Base-by-base conservation (phyloP, 2,329 filamentous ascomycete genomes). In the Microthyrium microscopicum region DNA sequence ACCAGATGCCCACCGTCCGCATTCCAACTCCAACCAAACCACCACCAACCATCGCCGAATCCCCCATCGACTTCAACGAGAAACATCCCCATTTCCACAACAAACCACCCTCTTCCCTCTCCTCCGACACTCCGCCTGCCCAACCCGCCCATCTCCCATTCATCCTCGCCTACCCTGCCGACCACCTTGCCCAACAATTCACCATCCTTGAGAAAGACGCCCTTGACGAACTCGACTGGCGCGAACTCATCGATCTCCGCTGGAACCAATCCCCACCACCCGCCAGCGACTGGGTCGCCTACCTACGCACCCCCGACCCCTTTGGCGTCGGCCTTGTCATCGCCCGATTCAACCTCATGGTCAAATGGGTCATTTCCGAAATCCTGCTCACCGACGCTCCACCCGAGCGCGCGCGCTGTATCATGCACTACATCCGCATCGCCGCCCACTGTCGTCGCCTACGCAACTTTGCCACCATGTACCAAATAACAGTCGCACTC, bases 151-250 rank as follows among this genome's bases (percentile, higher is more conserved):
- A 89, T 51, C 54, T 87, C 22, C 81, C 81, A 0, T 89, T 89
- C 51, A 75, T 84, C 36, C 61, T 89, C 17, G 78, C 78, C 0
- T 85, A 84, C 44, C 78, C 84, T 45, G 83, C 81, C 5, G 73
- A 82, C 43, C 61, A 77, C 3, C 63, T 89, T 18, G 81, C 81
- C 3, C 77, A 85, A 51, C 81, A 89, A 45, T 81, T 89, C 43
- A 87, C 80, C 0, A 64, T 89, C 21, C 81, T 89, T 29, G 81
- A 89, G 48, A 85, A 87, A 51, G 81, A 87, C 48, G 81, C 80
- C 1, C 61, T 89, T 16, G 80, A 83, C 43, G 81, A 87, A 51
- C 79, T 89, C 40, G 80, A 87, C 54, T 89, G 81, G 81, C 83
- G 79, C 49, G 81, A 89, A 44, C 62, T 89, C 9, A 80, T 87